Base-by-base conservation (phyloP, 2,329 filamentous ascomycete genomes). In the Elsinoe arachidis region DNA sequence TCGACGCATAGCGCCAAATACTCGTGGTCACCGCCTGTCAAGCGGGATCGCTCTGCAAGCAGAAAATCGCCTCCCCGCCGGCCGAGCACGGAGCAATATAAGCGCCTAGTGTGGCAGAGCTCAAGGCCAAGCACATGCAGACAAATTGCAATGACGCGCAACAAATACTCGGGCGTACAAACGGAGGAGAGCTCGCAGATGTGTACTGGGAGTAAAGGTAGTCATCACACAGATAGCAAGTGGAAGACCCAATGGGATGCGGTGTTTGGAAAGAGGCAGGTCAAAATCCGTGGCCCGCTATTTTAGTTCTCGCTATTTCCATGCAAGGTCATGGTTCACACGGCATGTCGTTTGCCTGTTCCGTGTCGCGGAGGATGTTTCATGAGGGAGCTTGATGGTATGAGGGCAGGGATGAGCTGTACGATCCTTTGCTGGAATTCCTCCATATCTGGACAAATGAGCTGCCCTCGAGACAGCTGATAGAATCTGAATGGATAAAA, bases 111-210 rank as follows among this genome's bases (percentile, higher is more conserved):
- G 46, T 51, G 46, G 46, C 46, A 51, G 30, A 21, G 46, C 46
- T 34, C 46, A 35, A 11, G 46, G 46, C 46, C 46, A 51, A 51
- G 46, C 46, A 21, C 26, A 30, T 35, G 26, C 46, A 34, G 46
- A 34, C 46, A 51, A 26, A 51, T 51, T 51, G 46, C 46, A 34
- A 51, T 51, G 46, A 51, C 46, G 46, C 26, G 46, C 46, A 51
- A 30, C 23, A 34, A 34, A 51, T 51, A 11, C 26, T 30, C 9
- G 5, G 14, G 21, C 41, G 41, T n/a, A 26, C 17, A 46, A 46
- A 14, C 41, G 12, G 12, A 17, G 9, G 10, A 46, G 21, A 46
- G 10, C 9, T 46, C 5, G 26, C 26, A 30, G 23, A 7, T 30
- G 26, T 30, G 26, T 30, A 2, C 26, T 30, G 26, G 7, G 7